A percentile compares a stretch with the other conserved stretches of the same genome.
These are phyloP conservation scores for Nemania sp. DNA, from an alignment of 2,329 filamentous ascomycete species.

Conservation along the genomic window DNA sequence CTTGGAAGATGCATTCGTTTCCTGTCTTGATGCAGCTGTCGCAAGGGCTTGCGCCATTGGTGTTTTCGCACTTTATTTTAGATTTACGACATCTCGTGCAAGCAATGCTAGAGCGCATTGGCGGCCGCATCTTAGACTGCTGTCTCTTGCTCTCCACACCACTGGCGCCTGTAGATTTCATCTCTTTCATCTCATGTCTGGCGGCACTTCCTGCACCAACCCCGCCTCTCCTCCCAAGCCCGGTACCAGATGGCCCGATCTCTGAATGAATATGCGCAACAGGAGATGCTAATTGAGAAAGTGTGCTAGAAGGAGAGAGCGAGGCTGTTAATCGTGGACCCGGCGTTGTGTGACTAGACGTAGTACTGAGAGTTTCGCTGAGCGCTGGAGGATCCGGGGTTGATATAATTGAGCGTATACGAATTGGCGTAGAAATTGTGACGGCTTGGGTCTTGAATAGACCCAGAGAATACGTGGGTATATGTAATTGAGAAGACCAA, in stretches of 20 bases:
- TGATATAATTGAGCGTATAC: constrained; percentile 56
- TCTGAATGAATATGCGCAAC: constrained; percentile 31
- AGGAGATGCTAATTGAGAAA: constrained; percentile 36
- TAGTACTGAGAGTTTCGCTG: constrained; percentile 42
- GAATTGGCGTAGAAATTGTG: constrained; percentile 55
- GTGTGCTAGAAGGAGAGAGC: constrained; percentile 38
- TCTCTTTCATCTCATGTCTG: constrained; percentile 38
- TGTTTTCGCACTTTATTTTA: constrained; percentile 87
- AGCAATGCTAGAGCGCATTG: constrained; percentile 78
- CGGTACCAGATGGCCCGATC: constrained; percentile 34
- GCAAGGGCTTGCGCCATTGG: constrained; percentile 71
- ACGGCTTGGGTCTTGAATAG: constrained; percentile 47
- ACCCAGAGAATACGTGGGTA: constrained; percentile 36
- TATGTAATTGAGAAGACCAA: constrained; percentile 25
- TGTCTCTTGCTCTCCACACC: constrained; percentile 47
- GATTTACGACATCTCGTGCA: constrained; percentile 75
- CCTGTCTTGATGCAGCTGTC: constrained; percentile 73
- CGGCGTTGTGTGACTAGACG: constrained; percentile 39
- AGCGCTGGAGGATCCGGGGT: constrained; percentile 47
- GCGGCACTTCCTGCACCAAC: constrained; percentile 30
- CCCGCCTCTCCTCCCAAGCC: constrained; percentile 29
- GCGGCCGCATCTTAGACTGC: constrained; percentile 49
- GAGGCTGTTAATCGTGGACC: constrained; percentile 43
- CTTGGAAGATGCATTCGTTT: constrained; percentile 66
- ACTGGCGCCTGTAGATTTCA: constrained; percentile 40